Base-by-base conservation (phyloP, 495 filamentous ascomycete species). In the Zalerion maritima region DNA sequence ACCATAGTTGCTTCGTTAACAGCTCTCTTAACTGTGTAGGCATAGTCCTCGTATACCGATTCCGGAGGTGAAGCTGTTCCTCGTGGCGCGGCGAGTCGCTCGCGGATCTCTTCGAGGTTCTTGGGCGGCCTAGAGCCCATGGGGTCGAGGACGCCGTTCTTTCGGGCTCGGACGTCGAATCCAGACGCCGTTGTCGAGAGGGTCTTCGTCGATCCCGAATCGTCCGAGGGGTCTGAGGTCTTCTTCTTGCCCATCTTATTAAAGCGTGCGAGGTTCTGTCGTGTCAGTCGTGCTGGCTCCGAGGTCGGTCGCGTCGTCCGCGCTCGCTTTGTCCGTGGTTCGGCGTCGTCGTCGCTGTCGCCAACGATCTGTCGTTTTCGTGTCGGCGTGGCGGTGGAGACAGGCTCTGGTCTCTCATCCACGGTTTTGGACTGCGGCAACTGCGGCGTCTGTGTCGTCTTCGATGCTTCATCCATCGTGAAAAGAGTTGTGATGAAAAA, bases 141-240 rank as follows among this genome's bases (percentile, higher is more conserved):
- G 1, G 34, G 41, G 17, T 37, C 22, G 25, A 49, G 43, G 11
- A 47, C 44, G 28, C 45, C 42, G 27, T 52, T 52, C 20, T 45
- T 43, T 2, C 18, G 18, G 32, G 49, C 46, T 26, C 42, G 30
- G 36, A 32, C 22, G 14, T 36, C 43, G 28, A 47, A 47, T 3
- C 41, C 41, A 24, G 46, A 36, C 24, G 46, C 14, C 17, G 40
- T 43, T 31, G 45, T 47, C 23, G 41, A 47, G 14, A 21, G 17
- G 28, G 38, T 41, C 39, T 46, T 47, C 18, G 35, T 38, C 13
- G 22, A 14, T 21, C 25, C 23, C 30, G 43, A 35, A 1, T 36
- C 32, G 37, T 5, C 25, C 31, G 42, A 23, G 29, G 42, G 31
- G 14, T 46, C 35, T 17, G 26, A 34, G 16, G 18, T 28, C 26